A percentile compares a stretch with the other conserved stretches of the same genome.
These are phyloP conservation scores for Scheffersomyces stipitis DNA, from an alignment of 805 yeast genomes.

Conservation along the genomic window DNA sequence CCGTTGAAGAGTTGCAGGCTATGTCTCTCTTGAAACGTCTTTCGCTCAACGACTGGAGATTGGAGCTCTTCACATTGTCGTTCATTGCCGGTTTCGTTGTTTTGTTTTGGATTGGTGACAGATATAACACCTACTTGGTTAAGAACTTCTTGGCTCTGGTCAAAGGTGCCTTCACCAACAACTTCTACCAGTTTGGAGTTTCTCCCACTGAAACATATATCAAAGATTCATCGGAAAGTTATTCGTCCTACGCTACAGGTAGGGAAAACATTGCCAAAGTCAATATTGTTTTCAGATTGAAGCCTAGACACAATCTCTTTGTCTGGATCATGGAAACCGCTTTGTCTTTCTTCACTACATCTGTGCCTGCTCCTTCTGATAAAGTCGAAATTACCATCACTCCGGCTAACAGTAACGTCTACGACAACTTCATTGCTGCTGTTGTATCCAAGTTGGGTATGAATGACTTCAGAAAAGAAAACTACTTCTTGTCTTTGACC, in stretches of 20 bases:
- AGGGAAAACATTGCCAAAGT: slow-evolving; percentile 72
- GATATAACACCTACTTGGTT: slow-evolving; percentile 57
- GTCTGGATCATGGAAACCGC: slow-evolving; percentile 63
- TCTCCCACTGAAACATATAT: slow-evolving; percentile 44
- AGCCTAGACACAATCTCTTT: slow-evolving; percentile 78
- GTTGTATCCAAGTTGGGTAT: slow-evolving; percentile 82
- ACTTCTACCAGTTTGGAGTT: slow-evolving; percentile 80
- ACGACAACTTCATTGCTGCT: slow-evolving; percentile 77
- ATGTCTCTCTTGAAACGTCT: slow-evolving; percentile 64
- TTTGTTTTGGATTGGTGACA: slow-evolving; percentile 59
- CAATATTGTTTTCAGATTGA: slow-evolving; percentile 58
- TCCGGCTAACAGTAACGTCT: slow-evolving; percentile 47
- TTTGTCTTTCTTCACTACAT: slow-evolving; percentile 55
- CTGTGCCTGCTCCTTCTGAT: slow-evolving; percentile 57
- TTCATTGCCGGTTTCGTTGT: slow-evolving; percentile 50
- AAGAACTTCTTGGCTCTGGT: slow-evolving; percentile 51
- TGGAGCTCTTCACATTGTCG: slow-evolving; percentile 60
- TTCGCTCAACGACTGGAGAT: slow-evolving; percentile 66
- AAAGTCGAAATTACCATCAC: slow-evolving; percentile 61
- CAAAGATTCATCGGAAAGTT: slow-evolving; percentile 64
- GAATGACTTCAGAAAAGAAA: slow-evolving; percentile 71
- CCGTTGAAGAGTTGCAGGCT: slow-evolving; percentile 54
- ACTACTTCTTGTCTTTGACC: slow-evolving; percentile 83
- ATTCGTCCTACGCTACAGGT: slow-evolving; percentile 82
- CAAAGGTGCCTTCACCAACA: slow-evolving; percentile 53